These are phyloP conservation scores for Talaromyces sp. DNA, from an alignment of 2,329 filamentous ascomycete species.

Conservation along the genomic window DNA sequence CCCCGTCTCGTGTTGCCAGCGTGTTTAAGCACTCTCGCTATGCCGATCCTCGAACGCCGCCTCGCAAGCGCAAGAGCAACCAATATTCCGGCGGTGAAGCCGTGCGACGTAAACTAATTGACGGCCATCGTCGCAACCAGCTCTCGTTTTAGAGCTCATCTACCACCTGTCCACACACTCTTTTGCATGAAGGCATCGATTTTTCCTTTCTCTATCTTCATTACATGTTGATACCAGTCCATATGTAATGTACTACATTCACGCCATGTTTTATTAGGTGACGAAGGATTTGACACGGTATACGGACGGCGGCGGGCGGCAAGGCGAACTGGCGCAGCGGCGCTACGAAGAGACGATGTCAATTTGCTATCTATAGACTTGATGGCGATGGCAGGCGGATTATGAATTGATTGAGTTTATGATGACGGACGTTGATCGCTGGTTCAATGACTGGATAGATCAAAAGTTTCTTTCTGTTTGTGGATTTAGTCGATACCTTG, in stretches of 20 bases:
- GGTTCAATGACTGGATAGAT: slow-evolving; percentile 15
- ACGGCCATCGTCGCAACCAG: slow-evolving; percentile 40
- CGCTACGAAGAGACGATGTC: slow-evolving; percentile 11
- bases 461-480: slow-evolving; percentile 19
- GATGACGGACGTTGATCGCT: slow-evolving; percentile 14
- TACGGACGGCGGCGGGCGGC: slow-evolving; percentile 2
- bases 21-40: slow-evolving; percentile 42
- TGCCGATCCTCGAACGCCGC: slow-evolving; percentile 39
- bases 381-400: not conserved
- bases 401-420: slow-evolving; percentile 11
- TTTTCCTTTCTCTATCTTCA: slow-evolving; percentile 2
- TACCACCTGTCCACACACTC: not conserved
- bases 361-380: not conserved
- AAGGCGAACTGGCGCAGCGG: slow-evolving; percentile 13
- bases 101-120: slow-evolving; percentile 43
- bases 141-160: slow-evolving; percentile 31
- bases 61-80: slow-evolving; percentile 39
- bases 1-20: slow-evolving; percentile 40
- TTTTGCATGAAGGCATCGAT: slow-evolving; percentile 10
- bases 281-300: slow-evolving; percentile 11
- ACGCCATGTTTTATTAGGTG: slow-evolving; percentile 18
- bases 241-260: slow-evolving; percentile 16
- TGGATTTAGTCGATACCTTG: slow-evolving; percentile 19
- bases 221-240: slow-evolving; percentile 3
- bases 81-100: slow-evolving; percentile 39